Conservation (phyloP, 495 filamentous ascomycete genomes). For the Melanomma pulvis-pyrius region DNA sequence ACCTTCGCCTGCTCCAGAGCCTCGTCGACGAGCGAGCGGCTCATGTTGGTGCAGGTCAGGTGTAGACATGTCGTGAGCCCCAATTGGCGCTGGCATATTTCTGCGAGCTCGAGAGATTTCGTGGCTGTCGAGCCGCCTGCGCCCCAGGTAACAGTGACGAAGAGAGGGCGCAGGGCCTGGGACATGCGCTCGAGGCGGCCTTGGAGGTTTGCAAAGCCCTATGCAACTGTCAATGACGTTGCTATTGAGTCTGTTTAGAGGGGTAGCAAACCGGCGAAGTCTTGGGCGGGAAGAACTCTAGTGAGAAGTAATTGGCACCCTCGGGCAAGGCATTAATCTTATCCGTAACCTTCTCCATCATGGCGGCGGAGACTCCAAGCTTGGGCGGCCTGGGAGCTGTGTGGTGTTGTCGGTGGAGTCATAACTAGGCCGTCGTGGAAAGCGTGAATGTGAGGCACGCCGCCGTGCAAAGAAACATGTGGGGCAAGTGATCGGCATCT, state of each 20-base stretch:
- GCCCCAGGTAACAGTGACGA: constrained; percentile 98
- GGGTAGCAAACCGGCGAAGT: constrained; percentile 69
- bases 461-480: constrained; percentile 8
- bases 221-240: constrained; percentile 30
- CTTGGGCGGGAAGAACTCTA: constrained; percentile 99
- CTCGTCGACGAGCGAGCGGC: constrained; percentile 77
- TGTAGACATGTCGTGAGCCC: constrained; percentile 94
- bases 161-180: constrained; percentile 82
- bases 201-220: constrained; percentile 89
- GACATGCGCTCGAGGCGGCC: constrained; percentile 95
- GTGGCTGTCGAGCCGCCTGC: constrained; percentile 88
- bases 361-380: background rate
- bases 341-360: constrained; percentile 91
- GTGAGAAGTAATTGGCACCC: constrained; percentile 84
- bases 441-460: constrained; percentile 4
- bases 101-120: constrained; percentile 90
- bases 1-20: constrained; percentile 89
- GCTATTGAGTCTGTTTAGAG: constrained; percentile 28
- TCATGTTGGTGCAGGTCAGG: constrained; percentile 98
- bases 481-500: constrained; percentile 20
- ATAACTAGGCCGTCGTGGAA: constrained; percentile 4
- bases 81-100: constrained; percentile 89
- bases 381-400: background rate
- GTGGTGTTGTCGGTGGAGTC: constrained; percentile 1
- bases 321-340: constrained; percentile 91